Conservation (phyloP, 2,329 filamentous ascomycete species). For the Pleurostoma richardsiae region DNA sequence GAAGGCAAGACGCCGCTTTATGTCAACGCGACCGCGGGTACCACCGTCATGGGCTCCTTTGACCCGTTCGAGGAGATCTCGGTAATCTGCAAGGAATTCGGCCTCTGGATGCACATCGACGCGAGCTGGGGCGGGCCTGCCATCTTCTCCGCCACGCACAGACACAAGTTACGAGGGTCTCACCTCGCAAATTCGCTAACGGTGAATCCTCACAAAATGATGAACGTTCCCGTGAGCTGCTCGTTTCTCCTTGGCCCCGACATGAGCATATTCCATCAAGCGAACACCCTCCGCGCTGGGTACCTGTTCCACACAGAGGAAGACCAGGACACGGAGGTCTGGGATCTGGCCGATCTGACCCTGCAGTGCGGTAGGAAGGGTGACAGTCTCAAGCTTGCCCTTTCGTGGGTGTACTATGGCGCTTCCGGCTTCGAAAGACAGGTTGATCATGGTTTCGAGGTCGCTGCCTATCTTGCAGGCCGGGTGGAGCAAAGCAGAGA, state of each 20-base stretch:
- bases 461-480: slow-evolving; percentile 63
- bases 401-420: slow-evolving; percentile 89
- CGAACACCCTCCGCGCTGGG: slow-evolving; percentile 81
- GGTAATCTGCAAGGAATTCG: slow-evolving; percentile 62
- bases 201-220: slow-evolving; percentile 96
- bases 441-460: slow-evolving; percentile 68
- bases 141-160: slow-evolving; percentile 65
- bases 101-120: slow-evolving; percentile 90
- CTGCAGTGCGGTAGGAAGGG: slow-evolving; percentile 87
- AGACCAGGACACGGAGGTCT: slow-evolving; percentile 49
- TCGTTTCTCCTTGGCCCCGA: slow-evolving; percentile 81
- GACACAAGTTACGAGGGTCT: slow-evolving; percentile 54
- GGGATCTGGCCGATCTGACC: slow-evolving; percentile 88
- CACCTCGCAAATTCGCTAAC: slow-evolving; percentile 77
- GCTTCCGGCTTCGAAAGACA: slow-evolving; percentile 63
- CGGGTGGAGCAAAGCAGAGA: slow-evolving; percentile 50
- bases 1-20: slow-evolving; percentile 82
- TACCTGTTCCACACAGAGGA: slow-evolving; percentile 68
- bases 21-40: slow-evolving; percentile 92
- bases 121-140: slow-evolving; percentile 86
- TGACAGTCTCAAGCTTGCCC: slow-evolving; percentile 80
- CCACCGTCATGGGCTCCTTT: slow-evolving; percentile 86
- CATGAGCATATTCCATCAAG: slow-evolving; percentile 68
- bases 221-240: slow-evolving; percentile 85
- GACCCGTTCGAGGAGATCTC: slow-evolving; percentile 72